Percentiles rank a stretch among this genome's conserved stretches.
Conservation (phyloP, 495 filamentous ascomycete species). For the Elasticomyces elasticus region DNA sequence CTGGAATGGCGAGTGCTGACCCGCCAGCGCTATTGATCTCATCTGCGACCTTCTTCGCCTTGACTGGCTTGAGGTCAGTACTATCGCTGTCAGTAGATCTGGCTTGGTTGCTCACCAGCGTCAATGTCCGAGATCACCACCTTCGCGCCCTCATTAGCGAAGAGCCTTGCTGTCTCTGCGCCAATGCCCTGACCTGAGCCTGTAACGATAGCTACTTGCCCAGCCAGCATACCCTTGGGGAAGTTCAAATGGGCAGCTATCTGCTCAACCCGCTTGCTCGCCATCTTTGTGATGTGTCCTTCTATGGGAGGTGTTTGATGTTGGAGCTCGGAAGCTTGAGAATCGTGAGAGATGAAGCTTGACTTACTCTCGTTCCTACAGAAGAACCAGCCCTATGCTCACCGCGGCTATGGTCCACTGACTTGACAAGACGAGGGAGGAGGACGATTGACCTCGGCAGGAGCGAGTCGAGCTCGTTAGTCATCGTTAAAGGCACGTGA, state of each 20-base stretch:
- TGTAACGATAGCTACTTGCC: slow-evolving; percentile 80
- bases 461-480: too few species aligned
- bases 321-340: too few species aligned
- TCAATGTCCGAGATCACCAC: slow-evolving; percentile 79
- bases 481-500: too few species aligned
- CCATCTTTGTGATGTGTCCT: too few species aligned
- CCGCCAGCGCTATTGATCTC: slow-evolving; percentile 56
- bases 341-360: too few species aligned
- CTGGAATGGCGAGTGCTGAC: slow-evolving; percentile 57
- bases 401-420: too few species aligned
- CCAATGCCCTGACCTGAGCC: slow-evolving; percentile 84
- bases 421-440: too few species aligned
- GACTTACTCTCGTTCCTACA: too few species aligned
- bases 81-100: neutral
- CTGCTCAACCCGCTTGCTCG: slow-evolving; percentile 40
- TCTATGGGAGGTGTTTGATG: too few species aligned
- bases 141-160: slow-evolving; percentile 77
- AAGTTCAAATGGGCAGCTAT: slow-evolving; percentile 69
- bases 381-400: too few species aligned
- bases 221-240: slow-evolving; percentile 63
- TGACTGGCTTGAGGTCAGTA: neutral
- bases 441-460: too few species aligned
- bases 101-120: slow-evolving; percentile 38
- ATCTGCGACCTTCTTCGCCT: slow-evolving; percentile 56
- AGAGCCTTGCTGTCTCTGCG: slow-evolving; percentile 68